Evolutionary conservation across 2,329 filamentous ascomycete species (phyloP), one percentile per base, ranked within the genome.

Genomic region (Grosmannia clavigera): DNA sequence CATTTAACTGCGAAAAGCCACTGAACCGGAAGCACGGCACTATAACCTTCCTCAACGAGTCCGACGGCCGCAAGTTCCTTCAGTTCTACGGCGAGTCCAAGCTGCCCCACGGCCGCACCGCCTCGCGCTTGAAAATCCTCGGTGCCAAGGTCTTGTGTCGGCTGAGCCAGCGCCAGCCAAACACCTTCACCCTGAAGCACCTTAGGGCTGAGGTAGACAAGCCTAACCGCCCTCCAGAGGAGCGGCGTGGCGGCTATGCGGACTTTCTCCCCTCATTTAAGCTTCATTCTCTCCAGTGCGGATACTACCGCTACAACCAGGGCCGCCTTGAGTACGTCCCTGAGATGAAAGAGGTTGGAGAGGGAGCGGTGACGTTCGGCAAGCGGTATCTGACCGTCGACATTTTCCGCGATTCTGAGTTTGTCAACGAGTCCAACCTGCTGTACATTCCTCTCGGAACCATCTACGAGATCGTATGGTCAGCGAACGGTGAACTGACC

Each of bases 391-490:
- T 84, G 57, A 72, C 76, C 33, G 63, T 82, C 43, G 71, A 62
- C 0, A 66, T 77, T 0, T 57, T 59, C 5, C 64, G 27, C 27
- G 4, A 22, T 11, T 10, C 16, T 19, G 14, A 12, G 16, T 22
- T 7, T 9, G 3, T 22, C 9, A 63, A 0, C 62, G 63, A 0
- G 62, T 73, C n/a, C 7, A 19, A 10, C 4, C 66, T 72, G 29
- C 70, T 83, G 40, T 75, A 81, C 56, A 76, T 84, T 16, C 71
- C 76, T 0, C 77, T 79, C 46, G 72, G 74, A 25, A 78, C 72
- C 1, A 75, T 82, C 38, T 63, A 77, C 33, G 75, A 80, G 57
- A 66, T 78, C 10, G 69, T 81, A 2, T 65, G 73, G 69, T 68
- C 68, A 38, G 40, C 66, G 25, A 57, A 72, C 63, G 59, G 70